Percentiles rank a stretch among this genome's conserved stretches.
Evolutionary conservation across 257 asterid species (phyloP).

Genomic region (Cinchona pubescens): DNA sequence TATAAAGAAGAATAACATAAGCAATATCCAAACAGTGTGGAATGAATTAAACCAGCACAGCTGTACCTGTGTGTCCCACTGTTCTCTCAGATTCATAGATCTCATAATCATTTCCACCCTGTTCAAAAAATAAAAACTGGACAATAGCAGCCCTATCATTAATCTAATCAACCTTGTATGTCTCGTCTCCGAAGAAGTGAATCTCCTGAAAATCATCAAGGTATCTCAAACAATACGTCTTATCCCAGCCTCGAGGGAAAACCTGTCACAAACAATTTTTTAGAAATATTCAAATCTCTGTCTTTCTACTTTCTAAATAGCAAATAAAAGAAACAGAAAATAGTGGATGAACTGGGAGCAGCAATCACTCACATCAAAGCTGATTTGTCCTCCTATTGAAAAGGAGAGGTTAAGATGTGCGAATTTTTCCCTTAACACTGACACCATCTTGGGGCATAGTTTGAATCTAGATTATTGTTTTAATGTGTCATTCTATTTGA

Average conservation of each 20-base stretch:
- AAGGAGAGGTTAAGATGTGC: conserved; percentile 70
- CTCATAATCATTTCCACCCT: conserved; percentile 96
- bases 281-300: too few relatives aligned
- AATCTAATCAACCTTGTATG: conserved; percentile 65
- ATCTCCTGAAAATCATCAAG: conserved; percentile 78
- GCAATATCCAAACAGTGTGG: neutral
- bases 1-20: neutral
- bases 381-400: conserved; percentile 96
- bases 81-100: conserved; percentile 88
- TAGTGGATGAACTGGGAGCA: neutral
- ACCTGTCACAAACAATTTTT: conserved; percentile 50
- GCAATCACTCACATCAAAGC: conserved; percentile 76
- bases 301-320: neutral
- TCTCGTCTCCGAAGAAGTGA: conserved; percentile 97
- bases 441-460: conserved; percentile 82
- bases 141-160: neutral
- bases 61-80: conserved; percentile 80
- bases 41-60: neutral
- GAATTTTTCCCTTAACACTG: conserved; percentile 75
- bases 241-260: conserved; percentile 98
- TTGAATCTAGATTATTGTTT: conserved; percentile 52
- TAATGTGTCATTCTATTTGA: conserved; percentile 16
- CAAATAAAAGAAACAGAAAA: neutral
- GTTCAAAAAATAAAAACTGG: conserved; percentile 11
- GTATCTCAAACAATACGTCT: conserved; percentile 89